These are phyloP conservation scores for Rosa persica DNA, from an alignment of 306 rosid species.

Conservation along the genomic window DNA sequence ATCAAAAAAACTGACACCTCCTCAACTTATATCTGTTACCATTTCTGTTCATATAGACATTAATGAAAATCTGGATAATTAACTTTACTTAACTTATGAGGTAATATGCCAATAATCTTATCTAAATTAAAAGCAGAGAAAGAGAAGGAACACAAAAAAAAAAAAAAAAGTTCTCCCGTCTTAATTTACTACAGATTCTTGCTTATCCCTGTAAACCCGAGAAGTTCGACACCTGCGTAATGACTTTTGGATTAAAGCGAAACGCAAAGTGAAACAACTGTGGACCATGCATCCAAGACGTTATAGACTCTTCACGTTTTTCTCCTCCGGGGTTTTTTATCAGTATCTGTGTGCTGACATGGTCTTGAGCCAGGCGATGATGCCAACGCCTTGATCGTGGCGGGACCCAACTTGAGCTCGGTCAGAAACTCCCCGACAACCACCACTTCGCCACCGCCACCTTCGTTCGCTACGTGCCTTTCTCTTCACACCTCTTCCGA, in stretches of 20 bases:
- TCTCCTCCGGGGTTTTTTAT: background rate
- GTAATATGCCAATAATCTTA: too few relatives aligned
- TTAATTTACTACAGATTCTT: background rate
- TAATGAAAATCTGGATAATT: background rate
- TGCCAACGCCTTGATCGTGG: background rate
- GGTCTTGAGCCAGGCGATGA: background rate
- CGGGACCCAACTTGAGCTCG: background rate
- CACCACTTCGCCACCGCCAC: conserved; percentile 16
- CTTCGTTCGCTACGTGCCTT: conserved; percentile 5
- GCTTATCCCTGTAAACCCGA: background rate
- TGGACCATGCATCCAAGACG: conserved; percentile 1
- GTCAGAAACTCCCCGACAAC: background rate
- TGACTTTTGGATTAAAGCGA: background rate
- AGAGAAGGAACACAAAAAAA: background rate
- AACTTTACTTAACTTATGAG: too few relatives aligned
- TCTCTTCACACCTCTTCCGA: background rate
- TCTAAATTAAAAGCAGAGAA: background rate
- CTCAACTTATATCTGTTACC: background rate
- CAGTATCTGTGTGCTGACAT: background rate
- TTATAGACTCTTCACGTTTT: background rate
- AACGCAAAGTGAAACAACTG: background rate
- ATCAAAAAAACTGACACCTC: background rate
- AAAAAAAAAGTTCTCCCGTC: background rate
- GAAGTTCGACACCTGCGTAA: conserved; percentile 1
- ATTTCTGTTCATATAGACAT: too few relatives aligned